Evolutionary conservation across 148 eudicot species (phyloP), one percentile per base, ranked within the genome.

Genomic region (Rhododendron simsii): DNA sequence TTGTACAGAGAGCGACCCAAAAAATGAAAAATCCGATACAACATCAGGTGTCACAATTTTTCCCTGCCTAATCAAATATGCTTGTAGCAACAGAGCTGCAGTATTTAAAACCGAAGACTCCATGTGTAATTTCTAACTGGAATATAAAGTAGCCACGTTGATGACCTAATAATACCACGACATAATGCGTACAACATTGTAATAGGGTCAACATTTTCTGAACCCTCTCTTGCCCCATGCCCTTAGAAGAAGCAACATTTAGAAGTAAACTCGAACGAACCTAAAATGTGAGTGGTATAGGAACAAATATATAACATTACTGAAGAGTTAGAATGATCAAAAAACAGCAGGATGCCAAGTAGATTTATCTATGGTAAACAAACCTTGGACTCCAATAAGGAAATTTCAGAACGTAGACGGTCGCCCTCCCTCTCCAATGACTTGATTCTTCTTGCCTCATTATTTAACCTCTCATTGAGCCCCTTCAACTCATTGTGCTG

Each of bases 381-480:
- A 90, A 97, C 99, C 98, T 98, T 98, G 78, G 98, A 92, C 89
- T 98, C 99, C 90, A 98, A 90, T 76, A 98, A 85, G 78, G 96
- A 90, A 87, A 98, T 95, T 87, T 98, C 96, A 41, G 98, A 94
- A 84, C 95, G 98, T 87, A 93, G 93, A 35, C 95, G 93, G 75
- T 94, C 98, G 47, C 91, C 93, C 86, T 98, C 99, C 88, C 98
- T 91, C 94, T 95, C 98, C 82, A 96, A 87, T 82, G 95, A 93
- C 90, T 95, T 98, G 69, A 93, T 90, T 91, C 92, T 91, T 89
- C 94, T 93, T 51, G 92, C 94, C 90, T 95, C 98, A 88, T 89
- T 92, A 85, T 85, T 93, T 69, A 95, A 90, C 91, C 91, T 94
- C 87, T 98, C 99, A 83, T 89, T 91, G 73, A 98, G 94, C 90